A percentile compares a stretch with the other conserved stretches of the same genome.
Evolutionary conservation across 352 stramenopile genomes (phyloP).

Genomic region (Hyaloperonospora arabidopsidis): DNA sequence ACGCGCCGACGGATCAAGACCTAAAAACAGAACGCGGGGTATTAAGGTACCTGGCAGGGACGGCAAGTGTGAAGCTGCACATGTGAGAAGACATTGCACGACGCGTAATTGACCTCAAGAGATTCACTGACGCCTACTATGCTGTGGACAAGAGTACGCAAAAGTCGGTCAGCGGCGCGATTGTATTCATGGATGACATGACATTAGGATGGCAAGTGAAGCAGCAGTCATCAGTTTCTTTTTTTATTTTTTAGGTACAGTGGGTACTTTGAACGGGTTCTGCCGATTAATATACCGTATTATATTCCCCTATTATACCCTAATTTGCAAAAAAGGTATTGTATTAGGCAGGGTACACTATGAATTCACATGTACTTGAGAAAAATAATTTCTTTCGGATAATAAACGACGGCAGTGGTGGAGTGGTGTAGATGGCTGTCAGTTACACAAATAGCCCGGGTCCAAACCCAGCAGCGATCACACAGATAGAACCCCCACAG

Average conservation of each 20-base stretch:
- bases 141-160: neutral
- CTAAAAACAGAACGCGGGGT: neutral
- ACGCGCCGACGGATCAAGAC: neutral
- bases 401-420: no score
- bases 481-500: no score
- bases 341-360: no score
- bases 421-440: no score
- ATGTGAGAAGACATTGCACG: neutral
- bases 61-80: neutral
- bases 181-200: neutral
- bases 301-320: no score
- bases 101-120: neutral
- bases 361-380: no score
- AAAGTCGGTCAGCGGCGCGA: neutral
- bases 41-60: neutral
- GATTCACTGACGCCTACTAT: conserved; percentile 1
- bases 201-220: neutral
- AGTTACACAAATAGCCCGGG: no score
- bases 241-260: neutral
- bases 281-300: no score
- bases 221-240: neutral
- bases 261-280: neutral
- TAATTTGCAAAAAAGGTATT: no score
- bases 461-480: no score
- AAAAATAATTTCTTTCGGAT: no score